phyloP scores from a whole-genome alignment of 495 filamentous ascomycete species.

The Penicilliopsis zonata region DNA sequence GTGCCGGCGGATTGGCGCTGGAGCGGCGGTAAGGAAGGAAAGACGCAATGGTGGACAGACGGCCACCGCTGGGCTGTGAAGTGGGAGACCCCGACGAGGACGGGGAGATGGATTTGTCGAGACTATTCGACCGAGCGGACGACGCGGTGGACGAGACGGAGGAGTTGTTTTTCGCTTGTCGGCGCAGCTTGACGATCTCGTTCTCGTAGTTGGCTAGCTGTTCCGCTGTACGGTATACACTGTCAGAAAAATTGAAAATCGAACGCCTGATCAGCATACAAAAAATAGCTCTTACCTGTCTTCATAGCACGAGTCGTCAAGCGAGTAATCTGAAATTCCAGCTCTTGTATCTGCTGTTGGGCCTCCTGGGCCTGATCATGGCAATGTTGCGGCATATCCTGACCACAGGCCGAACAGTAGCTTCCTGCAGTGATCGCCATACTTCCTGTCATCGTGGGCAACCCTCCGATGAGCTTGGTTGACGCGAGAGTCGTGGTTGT shows the following conservation, averaged over 20 bases:
- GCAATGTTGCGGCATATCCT: constrained; percentile 19
- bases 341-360: constrained; percentile 61
- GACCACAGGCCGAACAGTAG: constrained; percentile 37
- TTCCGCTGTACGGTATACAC: constrained; percentile 35
- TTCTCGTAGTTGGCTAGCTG: constrained; percentile 94
- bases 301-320: constrained; percentile 67
- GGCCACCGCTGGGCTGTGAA: constrained; percentile 21
- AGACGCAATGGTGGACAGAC: constrained; percentile 49
- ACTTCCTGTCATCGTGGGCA: constrained; percentile 20
- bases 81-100: constrained; percentile 20
- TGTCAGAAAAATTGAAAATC: too few relatives aligned
- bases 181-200: constrained; percentile 57
- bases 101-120: constrained; percentile 5
- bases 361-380: constrained; percentile 31
- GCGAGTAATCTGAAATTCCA: constrained; percentile 63
- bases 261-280: neutral
- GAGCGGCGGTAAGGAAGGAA: constrained; percentile 52
- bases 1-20: constrained; percentile 14
- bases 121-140: constrained; percentile 1
- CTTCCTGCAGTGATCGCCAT: constrained; percentile 15
- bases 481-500: constrained; percentile 20
- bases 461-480: constrained; percentile 22
- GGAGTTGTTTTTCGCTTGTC: constrained; percentile 22
- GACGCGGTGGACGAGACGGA: constrained; percentile 23
- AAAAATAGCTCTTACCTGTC: constrained; percentile 43